Base-by-base conservation (phyloP, 805 yeast species). In the Metschnikowia anglica region DNA sequence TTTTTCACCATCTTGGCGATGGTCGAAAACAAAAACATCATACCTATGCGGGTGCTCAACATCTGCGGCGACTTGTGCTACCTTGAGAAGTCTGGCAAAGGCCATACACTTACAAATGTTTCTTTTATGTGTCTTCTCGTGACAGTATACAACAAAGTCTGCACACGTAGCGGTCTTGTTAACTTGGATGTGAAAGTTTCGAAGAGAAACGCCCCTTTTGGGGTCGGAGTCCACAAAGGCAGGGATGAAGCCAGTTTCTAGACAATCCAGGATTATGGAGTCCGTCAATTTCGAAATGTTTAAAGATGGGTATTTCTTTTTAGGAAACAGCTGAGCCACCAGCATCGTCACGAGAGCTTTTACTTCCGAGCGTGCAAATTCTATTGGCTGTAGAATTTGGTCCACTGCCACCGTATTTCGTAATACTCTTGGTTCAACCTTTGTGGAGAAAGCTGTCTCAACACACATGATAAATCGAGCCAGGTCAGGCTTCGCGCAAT, bases 111-210 rank as follows among this genome's bases (percentile, higher is more conserved):
- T 45, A 40, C 53, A 47, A 2, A 23, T 28, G 18, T 34, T 17
- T n/a, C 28, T 13, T 10, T 26, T 21, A 30, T 46, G 48, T 13
- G n/a, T 29, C 8, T 37, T 21, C 6, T 40, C 40, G 32, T 38
- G 25, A 25, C 55, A 52, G 60, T 89, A 91, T n/a, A 90, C 78
- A 5, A 88, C 67, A 38, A 88, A 77, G 56, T 87, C 95, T 0
- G 93, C 74, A 8, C 88, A 70, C 20, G 79, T 70, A 25, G 93
- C 85, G 47, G 83, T 68, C 58, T 88, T 89, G n/a, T 88, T 76
- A 15, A 81, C 85, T 63, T 91, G 98, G 43, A 85, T 79, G 57
- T 86, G 88, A 62, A 89, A 90, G 58, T 90, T 87, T 49, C 97
- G 74, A 41, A 89, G 72, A 3, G 88, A 79, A 5, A 87, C 81